Evolutionary conservation across 495 filamentous ascomycete species (phyloP), one percentile per base, ranked within the genome.

Genomic region (Daldinia vernicosa): DNA sequence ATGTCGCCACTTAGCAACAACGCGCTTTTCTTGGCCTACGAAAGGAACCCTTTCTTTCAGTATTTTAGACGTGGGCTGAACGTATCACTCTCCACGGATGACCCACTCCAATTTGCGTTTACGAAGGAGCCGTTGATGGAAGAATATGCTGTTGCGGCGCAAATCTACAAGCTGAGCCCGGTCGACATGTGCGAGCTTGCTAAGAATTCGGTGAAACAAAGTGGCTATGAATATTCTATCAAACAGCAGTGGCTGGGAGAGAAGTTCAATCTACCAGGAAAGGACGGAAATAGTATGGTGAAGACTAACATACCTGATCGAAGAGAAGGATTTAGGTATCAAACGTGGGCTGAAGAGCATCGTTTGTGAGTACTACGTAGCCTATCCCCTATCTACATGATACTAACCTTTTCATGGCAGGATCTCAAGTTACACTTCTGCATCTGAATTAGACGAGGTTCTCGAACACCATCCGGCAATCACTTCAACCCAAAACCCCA

Each of bases 1-100:
- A 99, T 99, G 95, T 98, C 95, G 9, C 95, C 95, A 27, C 88
- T 99, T 32, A 97, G 93, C 77, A 99, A 99, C 84, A 99, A 99
- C 74, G 95, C 95, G 0, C 80, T 99, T 30, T 99, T 99, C 81
- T 84, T 99, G 40, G 94, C 95, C 19, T 99, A 99, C 77, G 95
- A 99, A 78, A 89, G 97, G 63, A 99, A 99, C 75, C 95, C 95
- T 0, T 98, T 96, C 79, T 86, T 93, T 59, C 92, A 90, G 76
- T 99, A 98, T 79, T 98, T 98, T 81, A 92, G 91, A 75, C 89
- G 94, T 39, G 95, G 95, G 1, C 80, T 99, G 55, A 98, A 98
- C 79, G 94, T 99, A 3, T 98, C 94, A 17, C 83, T 99, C 35
- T 98, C 94, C 2, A 98, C 95, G 0, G 95, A 99, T 77, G 95